phyloP scores from a whole-genome alignment of 129 eudicot species.

The Flaveria sonorensis region DNA sequence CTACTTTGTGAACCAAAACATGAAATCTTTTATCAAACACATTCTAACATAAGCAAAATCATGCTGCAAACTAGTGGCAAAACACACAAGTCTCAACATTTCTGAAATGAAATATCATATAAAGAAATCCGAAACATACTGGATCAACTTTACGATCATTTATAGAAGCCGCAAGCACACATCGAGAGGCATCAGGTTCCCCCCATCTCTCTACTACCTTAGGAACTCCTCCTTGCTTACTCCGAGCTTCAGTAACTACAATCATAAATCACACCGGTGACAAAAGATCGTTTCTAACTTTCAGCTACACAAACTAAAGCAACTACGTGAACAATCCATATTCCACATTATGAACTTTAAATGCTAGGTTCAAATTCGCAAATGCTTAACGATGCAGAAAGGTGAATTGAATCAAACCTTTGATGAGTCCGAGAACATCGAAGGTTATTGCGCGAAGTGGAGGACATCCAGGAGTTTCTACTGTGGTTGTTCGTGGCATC shows the following conservation, averaged over 20 bases:
- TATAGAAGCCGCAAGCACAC: slow-evolving; percentile 70
- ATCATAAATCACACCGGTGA: not conserved
- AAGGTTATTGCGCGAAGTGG: slow-evolving; percentile 79
- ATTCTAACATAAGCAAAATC: slow-evolving; percentile 5
- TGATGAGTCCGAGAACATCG: slow-evolving; percentile 83
- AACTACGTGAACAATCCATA: not conserved
- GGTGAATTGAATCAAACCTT: slow-evolving; percentile 49
- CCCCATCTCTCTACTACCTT: slow-evolving; percentile 98
- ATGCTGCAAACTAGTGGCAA: slow-evolving; percentile 9
- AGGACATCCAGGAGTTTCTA: slow-evolving; percentile 90
- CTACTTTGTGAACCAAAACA: not conserved
- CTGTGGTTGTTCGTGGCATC: slow-evolving; percentile 84
- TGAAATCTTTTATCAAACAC: not conserved
- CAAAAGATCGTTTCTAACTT: not conserved
- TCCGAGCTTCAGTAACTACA: slow-evolving; percentile 78
- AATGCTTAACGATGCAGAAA: not conserved
- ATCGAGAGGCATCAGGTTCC: slow-evolving; percentile 69
- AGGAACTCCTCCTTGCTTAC: slow-evolving; percentile 58
- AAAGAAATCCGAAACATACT: slow-evolving; percentile 37
- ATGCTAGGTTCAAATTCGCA: not conserved
- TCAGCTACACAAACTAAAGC: not conserved
- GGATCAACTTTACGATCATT: slow-evolving; percentile 68
- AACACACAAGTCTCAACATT: not conserved
- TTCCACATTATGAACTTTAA: not conserved
- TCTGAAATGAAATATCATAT: slow-evolving; percentile 6